Percentiles rank a stretch among this genome's conserved stretches.
These are phyloP conservation scores for Ilyonectria destructans DNA, from an alignment of 2,329 filamentous ascomycete species.

Conservation along the genomic window DNA sequence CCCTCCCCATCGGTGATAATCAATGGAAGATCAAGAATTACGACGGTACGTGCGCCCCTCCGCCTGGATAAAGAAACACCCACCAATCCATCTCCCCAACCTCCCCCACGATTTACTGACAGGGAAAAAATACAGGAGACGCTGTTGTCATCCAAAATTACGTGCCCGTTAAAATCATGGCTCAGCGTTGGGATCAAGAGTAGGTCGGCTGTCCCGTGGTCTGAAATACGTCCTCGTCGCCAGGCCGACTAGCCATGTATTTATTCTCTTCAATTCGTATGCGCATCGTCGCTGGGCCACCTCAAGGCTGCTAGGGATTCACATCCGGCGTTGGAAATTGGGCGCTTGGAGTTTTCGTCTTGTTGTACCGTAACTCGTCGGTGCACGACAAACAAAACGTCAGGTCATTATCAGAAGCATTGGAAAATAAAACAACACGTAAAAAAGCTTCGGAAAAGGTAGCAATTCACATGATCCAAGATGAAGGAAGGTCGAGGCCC, in stretches of 20 bases:
- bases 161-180: constrained; percentile 27
- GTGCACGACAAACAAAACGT: neutral
- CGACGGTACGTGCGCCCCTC: constrained; percentile 24
- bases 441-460: no score
- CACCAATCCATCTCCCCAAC: neutral
- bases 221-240: neutral
- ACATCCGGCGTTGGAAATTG: neutral
- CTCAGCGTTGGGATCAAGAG: constrained; percentile 9
- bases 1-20: constrained; percentile 12
- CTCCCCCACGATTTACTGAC: neutral
- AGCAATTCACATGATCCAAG: neutral
- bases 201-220: neutral
- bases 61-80: neutral
- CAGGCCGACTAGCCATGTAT: neutral
- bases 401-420: neutral
- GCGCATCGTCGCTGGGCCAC: constrained; percentile 11
- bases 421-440: neutral
- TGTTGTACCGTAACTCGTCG: neutral
- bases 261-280: constrained; percentile 1
- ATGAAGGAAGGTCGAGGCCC: neutral
- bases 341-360: neutral
- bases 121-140: constrained; percentile 12
- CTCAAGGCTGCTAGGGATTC: constrained; percentile 13
- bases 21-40: constrained; percentile 35
- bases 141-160: constrained; percentile 25